A percentile compares a stretch with the other conserved stretches of the same genome.
Conservation (phyloP, 2,329 filamentous ascomycete genomes). For the Ophiosphaerella herpotricha region DNA sequence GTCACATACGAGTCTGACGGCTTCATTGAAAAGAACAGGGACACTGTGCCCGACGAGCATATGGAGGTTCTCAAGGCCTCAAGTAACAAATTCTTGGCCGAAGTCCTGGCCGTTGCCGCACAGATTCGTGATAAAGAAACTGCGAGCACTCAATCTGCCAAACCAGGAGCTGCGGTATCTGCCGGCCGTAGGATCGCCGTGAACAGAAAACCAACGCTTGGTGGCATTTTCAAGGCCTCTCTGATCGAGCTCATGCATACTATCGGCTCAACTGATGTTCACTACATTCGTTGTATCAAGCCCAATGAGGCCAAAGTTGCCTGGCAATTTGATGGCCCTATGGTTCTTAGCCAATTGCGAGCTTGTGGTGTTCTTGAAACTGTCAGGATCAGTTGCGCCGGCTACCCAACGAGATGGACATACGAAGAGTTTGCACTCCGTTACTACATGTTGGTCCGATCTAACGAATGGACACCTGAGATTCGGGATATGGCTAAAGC, state of each 20-base stretch:
- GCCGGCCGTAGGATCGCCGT: slow-evolving; percentile 86
- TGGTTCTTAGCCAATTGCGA: slow-evolving; percentile 95
- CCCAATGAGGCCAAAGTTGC: slow-evolving; percentile 95
- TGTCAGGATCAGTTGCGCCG: slow-evolving; percentile 94
- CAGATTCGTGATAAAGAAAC: slow-evolving; percentile 88
- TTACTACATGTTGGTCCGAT: slow-evolving; percentile 97
- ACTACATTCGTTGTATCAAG: slow-evolving; percentile 99
- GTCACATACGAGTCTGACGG: slow-evolving; percentile 99
- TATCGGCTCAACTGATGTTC: slow-evolving; percentile 96
- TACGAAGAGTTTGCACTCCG: slow-evolving; percentile 97
- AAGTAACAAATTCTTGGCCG: slow-evolving; percentile 80
- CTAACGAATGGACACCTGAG: slow-evolving; percentile 86
- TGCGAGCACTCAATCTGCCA: slow-evolving; percentile 67
- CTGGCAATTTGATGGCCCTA: slow-evolving; percentile 98
- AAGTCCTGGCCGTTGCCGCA: slow-evolving; percentile 83
- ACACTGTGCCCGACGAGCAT: slow-evolving; percentile 97
- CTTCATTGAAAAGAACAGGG: slow-evolving; percentile 99
- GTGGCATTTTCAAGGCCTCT: slow-evolving; percentile 98
- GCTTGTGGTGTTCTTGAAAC: slow-evolving; percentile 99
- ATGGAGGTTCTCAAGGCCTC: slow-evolving; percentile 89
- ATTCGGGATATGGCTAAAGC: slow-evolving; percentile 93
- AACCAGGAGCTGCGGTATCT: slow-evolving; percentile 64
- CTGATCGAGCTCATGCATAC: slow-evolving; percentile 97
- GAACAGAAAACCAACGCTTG: slow-evolving; percentile 93
- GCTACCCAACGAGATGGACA: slow-evolving; percentile 97